Conservation (phyloP, 108 stramenopile genomes). For the Poteriospumella lacustris region DNA sequence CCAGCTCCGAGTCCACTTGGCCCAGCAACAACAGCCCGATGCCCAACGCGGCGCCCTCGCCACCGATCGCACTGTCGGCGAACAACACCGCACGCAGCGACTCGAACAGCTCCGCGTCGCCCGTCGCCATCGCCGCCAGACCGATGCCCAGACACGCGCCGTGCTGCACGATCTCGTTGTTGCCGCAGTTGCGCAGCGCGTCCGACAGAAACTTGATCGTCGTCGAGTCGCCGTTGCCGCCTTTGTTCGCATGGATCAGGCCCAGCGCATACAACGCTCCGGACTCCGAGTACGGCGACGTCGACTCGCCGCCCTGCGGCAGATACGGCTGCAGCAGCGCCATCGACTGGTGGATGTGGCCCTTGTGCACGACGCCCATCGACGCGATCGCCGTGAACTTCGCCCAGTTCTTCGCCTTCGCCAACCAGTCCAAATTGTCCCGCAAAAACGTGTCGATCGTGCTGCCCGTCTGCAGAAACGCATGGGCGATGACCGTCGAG, state of each 20-base stretch:
- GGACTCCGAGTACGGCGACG: slow-evolving; percentile 85
- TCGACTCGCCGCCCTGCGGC: slow-evolving; percentile 70
- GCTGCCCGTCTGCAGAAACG: slow-evolving; percentile 86
- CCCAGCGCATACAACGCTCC: slow-evolving; percentile 93
- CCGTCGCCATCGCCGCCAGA: slow-evolving; percentile 86
- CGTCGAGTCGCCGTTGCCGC: slow-evolving; percentile 58
- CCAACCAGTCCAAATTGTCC: slow-evolving; percentile 97
- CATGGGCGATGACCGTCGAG: slow-evolving; percentile 81
- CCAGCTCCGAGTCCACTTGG: slow-evolving; percentile 59
- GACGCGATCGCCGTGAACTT: slow-evolving; percentile 95
- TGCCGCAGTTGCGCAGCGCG: slow-evolving; percentile 47
- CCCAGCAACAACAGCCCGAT: slow-evolving; percentile 95
- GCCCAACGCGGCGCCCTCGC: slow-evolving; percentile 94
- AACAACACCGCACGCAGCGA: slow-evolving; percentile 86
- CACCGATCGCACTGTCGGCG: slow-evolving; percentile 91
- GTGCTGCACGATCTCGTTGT: slow-evolving; percentile 89
- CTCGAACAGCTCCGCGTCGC: slow-evolving; percentile 68
- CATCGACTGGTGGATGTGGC: slow-evolving; percentile 92
- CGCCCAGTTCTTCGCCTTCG: slow-evolving; percentile 97
- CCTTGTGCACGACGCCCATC: slow-evolving; percentile 92
- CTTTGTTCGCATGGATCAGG: slow-evolving; percentile 86
- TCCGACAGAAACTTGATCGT: slow-evolving; percentile 37
- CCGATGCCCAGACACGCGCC: slow-evolving; percentile 97
- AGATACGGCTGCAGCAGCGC: slow-evolving; percentile 90
- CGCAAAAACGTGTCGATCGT: slow-evolving; percentile 90